These are phyloP conservation scores for Chlamydomonas schloesseri DNA, from an alignment of 139 green algal species.

Conservation along the genomic window DNA sequence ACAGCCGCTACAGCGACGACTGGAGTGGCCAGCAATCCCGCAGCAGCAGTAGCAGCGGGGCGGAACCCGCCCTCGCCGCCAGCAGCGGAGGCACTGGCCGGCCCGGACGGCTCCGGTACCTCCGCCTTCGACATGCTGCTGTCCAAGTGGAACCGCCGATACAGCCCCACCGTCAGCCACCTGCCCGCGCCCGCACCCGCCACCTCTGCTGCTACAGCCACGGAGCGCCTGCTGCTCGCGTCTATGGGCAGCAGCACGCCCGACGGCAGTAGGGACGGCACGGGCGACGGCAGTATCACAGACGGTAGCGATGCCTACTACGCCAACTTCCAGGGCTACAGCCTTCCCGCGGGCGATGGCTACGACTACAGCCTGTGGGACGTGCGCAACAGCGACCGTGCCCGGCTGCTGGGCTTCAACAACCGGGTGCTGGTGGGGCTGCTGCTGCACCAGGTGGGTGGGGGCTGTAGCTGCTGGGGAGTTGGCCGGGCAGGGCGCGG, in stretches of 20 bases:
- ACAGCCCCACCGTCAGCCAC: not conserved
- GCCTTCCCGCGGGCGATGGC: not conserved
- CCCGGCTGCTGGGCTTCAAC: not conserved
- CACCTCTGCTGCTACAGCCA: not conserved
- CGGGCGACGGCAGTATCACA: not conserved
- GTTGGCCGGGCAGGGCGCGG: not conserved
- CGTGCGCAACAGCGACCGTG: not conserved
- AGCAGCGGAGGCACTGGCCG: too few species aligned
- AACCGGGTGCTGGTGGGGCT: constrained; percentile 29
- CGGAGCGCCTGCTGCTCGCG: not conserved
- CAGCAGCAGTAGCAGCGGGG: too few species aligned
- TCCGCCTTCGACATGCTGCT: not conserved
- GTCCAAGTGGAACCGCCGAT: not conserved
- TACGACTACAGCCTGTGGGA: constrained; percentile 23
- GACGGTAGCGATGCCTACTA: not conserved
- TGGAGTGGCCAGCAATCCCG: too few species aligned
- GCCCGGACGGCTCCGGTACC: too few species aligned
- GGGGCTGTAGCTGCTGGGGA: not conserved
- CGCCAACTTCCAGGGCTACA: not conserved
- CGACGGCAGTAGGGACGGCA: too few species aligned
- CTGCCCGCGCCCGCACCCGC: not conserved
- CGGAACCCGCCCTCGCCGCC: too few species aligned
- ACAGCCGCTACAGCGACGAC: too few species aligned
- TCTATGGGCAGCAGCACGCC: too few species aligned
- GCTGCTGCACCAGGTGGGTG: constrained; percentile 9